phyloP scores from a whole-genome alignment of 164 flowering plant species.

The Platanus orientalis region DNA sequence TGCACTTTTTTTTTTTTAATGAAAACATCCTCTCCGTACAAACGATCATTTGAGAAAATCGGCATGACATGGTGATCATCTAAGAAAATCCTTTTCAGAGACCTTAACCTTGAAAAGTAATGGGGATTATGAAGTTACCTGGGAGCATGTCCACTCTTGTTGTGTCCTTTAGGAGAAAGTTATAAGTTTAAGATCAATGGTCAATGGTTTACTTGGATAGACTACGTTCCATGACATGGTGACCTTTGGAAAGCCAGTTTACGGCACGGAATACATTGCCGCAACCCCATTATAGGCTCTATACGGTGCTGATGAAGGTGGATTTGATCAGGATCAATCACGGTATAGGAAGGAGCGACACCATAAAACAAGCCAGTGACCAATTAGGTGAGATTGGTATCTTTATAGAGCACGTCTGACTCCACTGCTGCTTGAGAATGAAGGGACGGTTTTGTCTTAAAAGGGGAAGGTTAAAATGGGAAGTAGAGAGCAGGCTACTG shows the following conservation, averaged over 20 bases:
- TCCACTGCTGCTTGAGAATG: too few relatives aligned
- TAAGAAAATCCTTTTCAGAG: slow-evolving; percentile 91
- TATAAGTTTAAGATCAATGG: slow-evolving; percentile 76
- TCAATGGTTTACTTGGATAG: slow-evolving; percentile 97
- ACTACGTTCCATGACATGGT: slow-evolving; percentile 93
- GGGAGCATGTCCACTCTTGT: slow-evolving; percentile 96
- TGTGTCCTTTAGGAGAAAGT: slow-evolving; percentile 91
- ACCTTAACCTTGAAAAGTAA: slow-evolving; percentile 70
- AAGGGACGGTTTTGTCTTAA: too few relatives aligned
- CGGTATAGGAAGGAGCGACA: slow-evolving; percentile 79
- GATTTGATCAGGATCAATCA: slow-evolving; percentile 85
- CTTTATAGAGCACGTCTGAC: too few relatives aligned
- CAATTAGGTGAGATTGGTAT: background rate
- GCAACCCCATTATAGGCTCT: slow-evolving; percentile 93
- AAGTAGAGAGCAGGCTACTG: too few relatives aligned
- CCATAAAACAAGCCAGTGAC: slow-evolving; percentile 31
- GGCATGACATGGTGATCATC: too few relatives aligned
- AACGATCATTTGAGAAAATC: too few relatives aligned
- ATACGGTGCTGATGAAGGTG: slow-evolving; percentile 95
- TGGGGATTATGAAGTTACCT: slow-evolving; percentile 92
- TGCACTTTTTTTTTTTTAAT: too few relatives aligned
- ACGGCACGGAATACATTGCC: slow-evolving; percentile 81
- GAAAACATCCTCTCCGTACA: too few relatives aligned
- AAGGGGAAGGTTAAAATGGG: too few relatives aligned
- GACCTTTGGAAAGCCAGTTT: slow-evolving; percentile 71